Evolutionary conservation across 371 early-diverging fungal species (phyloP).

Genomic region (Racocetra persica): DNA sequence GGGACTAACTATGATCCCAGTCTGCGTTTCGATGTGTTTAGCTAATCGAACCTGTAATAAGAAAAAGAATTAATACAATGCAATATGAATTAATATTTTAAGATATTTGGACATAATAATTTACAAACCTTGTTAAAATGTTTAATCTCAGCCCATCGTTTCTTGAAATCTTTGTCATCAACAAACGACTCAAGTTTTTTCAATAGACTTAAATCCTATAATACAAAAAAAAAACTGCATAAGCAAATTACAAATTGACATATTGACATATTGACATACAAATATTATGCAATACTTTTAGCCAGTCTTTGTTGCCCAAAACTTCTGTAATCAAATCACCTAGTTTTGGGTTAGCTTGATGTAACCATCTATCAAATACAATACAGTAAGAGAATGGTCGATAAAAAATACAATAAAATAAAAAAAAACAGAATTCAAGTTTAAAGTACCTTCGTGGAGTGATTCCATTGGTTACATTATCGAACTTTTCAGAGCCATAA

Average conservation of each 20-base stretch:
- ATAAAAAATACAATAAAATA: neutral
- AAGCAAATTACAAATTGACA: neutral
- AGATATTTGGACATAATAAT: neutral
- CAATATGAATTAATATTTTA: neutral
- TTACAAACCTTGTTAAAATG: slow-evolving; percentile 72
- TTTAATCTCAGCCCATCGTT: slow-evolving; percentile 86
- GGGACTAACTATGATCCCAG: slow-evolving; percentile 73
- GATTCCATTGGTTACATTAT: slow-evolving; percentile 94
- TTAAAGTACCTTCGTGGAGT: slow-evolving; percentile 69
- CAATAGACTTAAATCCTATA: slow-evolving; percentile 66
- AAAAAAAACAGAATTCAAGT: slow-evolving; percentile 35
- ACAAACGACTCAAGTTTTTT: slow-evolving; percentile 65
- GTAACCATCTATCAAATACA: slow-evolving; percentile 81
- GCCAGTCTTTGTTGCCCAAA: slow-evolving; percentile 76
- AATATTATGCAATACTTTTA: slow-evolving; percentile 52
- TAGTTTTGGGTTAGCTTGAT: slow-evolving; percentile 90
- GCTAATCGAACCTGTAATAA: slow-evolving; percentile 67
- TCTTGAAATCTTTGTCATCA: slow-evolving; percentile 73
- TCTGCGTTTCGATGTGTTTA: slow-evolving; percentile 70
- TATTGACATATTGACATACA: neutral
- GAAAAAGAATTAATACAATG: neutral
- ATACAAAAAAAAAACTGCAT: slow-evolving; percentile 1
- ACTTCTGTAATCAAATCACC: slow-evolving; percentile 77
- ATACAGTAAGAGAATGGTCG: neutral
- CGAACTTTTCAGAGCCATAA: slow-evolving; percentile 85